These are phyloP conservation scores for Mortierella hygrophila DNA, from an alignment of 192 early-diverging fungal genomes.

Conservation along the genomic window DNA sequence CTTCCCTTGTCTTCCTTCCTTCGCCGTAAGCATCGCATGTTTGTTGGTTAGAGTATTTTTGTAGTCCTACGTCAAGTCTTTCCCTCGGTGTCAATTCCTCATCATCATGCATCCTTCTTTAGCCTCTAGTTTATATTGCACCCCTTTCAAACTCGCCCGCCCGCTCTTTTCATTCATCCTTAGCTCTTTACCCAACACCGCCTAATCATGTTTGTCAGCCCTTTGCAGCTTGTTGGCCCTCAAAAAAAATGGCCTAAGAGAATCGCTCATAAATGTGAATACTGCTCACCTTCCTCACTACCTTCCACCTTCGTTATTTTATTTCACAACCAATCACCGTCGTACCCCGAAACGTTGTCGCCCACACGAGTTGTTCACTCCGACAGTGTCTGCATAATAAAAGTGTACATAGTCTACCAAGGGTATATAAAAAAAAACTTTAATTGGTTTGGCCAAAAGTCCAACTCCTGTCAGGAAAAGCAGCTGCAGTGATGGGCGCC, in stretches of 20 bases:
- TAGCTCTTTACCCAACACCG: not conserved
- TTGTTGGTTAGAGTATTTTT: too few relatives aligned
- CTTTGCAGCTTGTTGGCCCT: not conserved
- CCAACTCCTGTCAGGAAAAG: not conserved
- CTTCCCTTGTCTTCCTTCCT: too few relatives aligned
- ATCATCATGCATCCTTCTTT: not conserved
- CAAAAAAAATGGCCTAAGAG: not conserved
- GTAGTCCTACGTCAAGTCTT: too few relatives aligned
- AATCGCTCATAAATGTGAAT: not conserved
- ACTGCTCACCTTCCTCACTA: not conserved
- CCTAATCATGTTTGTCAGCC: conserved; percentile 1
- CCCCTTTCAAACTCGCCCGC: not conserved
- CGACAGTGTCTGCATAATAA: not conserved
- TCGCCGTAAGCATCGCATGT: too few relatives aligned
- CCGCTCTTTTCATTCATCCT: not conserved
- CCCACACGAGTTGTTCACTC: not conserved
- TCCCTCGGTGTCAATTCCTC: too few relatives aligned
- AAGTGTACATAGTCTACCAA: too few relatives aligned
- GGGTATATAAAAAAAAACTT: not conserved
- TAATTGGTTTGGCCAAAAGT: conserved; percentile 1
- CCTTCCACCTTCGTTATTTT: not conserved
- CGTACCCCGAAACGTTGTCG: not conserved
- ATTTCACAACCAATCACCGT: not conserved
- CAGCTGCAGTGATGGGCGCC: too few relatives aligned
- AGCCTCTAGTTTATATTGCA: too few relatives aligned